Conservation (phyloP, 2,329 filamentous ascomycete species). For the Clathrospora elynae region DNA sequence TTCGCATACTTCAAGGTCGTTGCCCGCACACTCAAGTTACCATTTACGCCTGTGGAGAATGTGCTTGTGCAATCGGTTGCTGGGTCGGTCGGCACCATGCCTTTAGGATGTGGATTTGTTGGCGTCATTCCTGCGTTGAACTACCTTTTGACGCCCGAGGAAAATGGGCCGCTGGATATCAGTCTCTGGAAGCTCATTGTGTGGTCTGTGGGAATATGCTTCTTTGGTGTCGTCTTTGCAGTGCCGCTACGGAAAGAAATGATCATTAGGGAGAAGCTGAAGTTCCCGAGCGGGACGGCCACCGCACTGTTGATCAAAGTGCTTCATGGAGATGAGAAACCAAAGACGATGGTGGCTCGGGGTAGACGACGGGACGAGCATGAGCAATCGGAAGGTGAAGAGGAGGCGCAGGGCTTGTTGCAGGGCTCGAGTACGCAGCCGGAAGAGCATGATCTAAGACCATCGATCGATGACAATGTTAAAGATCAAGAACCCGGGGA, state of each 20-base stretch:
- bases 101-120: constrained; percentile 91
- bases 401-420: constrained; percentile 47
- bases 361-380: constrained; percentile 6
- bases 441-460: constrained; percentile 28
- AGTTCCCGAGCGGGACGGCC: constrained; percentile 93
- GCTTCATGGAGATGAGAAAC: constrained; percentile 68
- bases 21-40: constrained; percentile 71
- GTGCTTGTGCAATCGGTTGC: constrained; percentile 96
- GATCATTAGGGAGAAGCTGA: constrained; percentile 88
- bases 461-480: constrained; percentile 20
- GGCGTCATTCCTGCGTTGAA: constrained; percentile 93
- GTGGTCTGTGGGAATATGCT: constrained; percentile 91
- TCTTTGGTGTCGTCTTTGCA: constrained; percentile 96
- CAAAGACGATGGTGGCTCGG: constrained; percentile 14
- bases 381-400: constrained; percentile 21
- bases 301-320: constrained; percentile 93
- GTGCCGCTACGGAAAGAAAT: constrained; percentile 90
- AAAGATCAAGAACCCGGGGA: constrained; percentile 36
- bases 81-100: constrained; percentile 95
- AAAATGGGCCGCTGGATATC: constrained; percentile 76
- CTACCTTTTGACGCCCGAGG: constrained; percentile 76
- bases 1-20: constrained; percentile 91
- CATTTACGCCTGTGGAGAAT: constrained; percentile 94
- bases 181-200: constrained; percentile 78
- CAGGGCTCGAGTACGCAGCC: constrained; percentile 24